Evolutionary conservation across 257 asterid genomes (phyloP), one percentile per base, ranked within the genome.

Genomic region (Echium plantagineum): DNA sequence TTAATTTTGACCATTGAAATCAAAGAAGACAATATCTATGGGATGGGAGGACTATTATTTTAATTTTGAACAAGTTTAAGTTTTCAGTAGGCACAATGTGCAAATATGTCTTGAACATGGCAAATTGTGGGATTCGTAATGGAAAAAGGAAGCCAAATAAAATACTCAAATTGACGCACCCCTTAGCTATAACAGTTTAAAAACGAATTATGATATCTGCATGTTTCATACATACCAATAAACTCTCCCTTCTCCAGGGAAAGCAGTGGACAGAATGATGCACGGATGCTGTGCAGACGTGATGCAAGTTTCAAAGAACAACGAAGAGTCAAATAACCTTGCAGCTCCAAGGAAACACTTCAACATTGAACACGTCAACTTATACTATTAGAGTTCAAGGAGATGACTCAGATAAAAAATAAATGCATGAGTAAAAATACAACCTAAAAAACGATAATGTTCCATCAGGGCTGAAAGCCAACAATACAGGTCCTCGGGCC

Each of bases 231-330:
- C 78, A 18, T 74, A 86, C 97, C 99, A 71, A 89, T 93, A 72
- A 63, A 93, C 78, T 93, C 99, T 65, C 97, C 97, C 79, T 93
- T 93, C 85, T 89, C 95, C 52, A 93, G 97, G 66, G 99, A 93
- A 75, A 93, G 97, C 76, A 93, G 74, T 63, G 99, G 99, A 76
- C 99, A 93, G 71, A 93, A 93, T 48, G 99, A 84, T 60, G 99
- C 97, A 21, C 93, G 97, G 1, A 93, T 84, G 72, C 94, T 86
- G 65, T 93, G 85, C 49, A 86, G 67, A 38, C 99, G 84, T 31
- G 94, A 89, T 17, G 95, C 71, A 76, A 93, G 70, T 71, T 93
- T 86, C 52, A 89, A 94, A 13, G 97, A 81, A 66, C 97, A 89
- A 21, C 96, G 87, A 63, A 84, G 78, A 3, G 99, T 86, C 79